A percentile compares a stretch with the other conserved stretches of the same genome.
Evolutionary conservation across 768 basidiomycete genomes (phyloP).

Genomic region (Tylopilus intermedius): DNA sequence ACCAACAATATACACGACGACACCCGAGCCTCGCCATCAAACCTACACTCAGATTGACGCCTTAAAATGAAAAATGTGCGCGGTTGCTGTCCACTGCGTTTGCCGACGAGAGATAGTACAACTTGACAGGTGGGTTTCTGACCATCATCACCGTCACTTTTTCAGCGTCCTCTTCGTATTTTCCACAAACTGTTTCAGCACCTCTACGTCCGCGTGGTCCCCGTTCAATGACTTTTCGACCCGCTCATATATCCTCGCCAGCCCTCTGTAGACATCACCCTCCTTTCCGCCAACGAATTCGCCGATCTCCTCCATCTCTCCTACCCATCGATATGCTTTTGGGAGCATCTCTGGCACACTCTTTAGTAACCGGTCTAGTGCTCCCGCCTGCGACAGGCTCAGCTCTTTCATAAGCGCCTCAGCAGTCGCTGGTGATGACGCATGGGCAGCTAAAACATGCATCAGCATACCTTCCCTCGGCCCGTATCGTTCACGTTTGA

Average conservation of each 20-base stretch:
- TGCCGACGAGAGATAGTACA: slow-evolving; percentile 13
- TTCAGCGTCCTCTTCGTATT: slow-evolving; percentile 33
- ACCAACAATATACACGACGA: not conserved
- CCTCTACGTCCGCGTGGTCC: slow-evolving; percentile 36
- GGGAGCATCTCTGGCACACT: slow-evolving; percentile 47
- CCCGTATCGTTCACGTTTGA: not conserved
- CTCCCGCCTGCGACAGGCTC: slow-evolving; percentile 39
- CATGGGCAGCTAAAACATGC: slow-evolving; percentile 41
- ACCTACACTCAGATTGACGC: slow-evolving; percentile 13
- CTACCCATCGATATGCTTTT: slow-evolving; percentile 61
- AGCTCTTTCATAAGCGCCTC: slow-evolving; percentile 50
- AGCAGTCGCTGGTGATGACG: slow-evolving; percentile 58
- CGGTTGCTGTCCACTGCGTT: slow-evolving; percentile 10
- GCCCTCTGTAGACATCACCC: slow-evolving; percentile 43
- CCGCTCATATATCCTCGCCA: slow-evolving; percentile 43
- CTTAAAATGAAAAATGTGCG: slow-evolving; percentile 21
- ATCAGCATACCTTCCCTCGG: not conserved
- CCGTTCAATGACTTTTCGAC: slow-evolving; percentile 38
- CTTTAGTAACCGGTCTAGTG: slow-evolving; percentile 38
- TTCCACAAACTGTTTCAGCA: slow-evolving; percentile 42
- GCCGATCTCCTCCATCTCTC: slow-evolving; percentile 62
- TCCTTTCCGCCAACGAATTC: slow-evolving; percentile 46
- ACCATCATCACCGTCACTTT: not conserved
- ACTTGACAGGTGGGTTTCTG: slow-evolving; percentile 13
- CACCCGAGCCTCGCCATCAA: slow-evolving; percentile 11